A percentile compares a stretch with the other conserved stretches of the same genome.
Evolutionary conservation across 306 rosid species (phyloP).

Genomic region (Oxytropis ochrocephala): DNA sequence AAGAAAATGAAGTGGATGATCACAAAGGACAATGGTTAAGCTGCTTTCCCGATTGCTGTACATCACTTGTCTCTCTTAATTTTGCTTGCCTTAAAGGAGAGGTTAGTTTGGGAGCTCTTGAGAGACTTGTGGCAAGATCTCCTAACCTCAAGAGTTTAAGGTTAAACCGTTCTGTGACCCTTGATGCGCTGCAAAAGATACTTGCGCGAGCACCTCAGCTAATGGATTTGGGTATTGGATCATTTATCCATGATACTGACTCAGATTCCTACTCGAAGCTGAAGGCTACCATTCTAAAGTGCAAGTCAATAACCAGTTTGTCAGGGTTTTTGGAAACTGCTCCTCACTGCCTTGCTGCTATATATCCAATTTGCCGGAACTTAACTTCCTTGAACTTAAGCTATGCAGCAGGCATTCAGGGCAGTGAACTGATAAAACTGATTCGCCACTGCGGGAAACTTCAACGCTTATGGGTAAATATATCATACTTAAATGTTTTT

Average conservation of each 20-base stretch:
- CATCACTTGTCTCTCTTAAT: conserved; percentile 78
- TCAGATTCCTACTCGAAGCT: conserved; percentile 43
- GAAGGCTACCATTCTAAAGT: conserved; percentile 38
- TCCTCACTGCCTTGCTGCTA: conserved; percentile 53
- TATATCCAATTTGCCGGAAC: conserved; percentile 60
- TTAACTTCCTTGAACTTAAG: conserved; percentile 79
- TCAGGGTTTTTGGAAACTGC: conserved; percentile 83
- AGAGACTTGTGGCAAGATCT: conserved; percentile 83
- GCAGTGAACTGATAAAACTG: conserved; percentile 50
- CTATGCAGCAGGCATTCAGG: conserved; percentile 72
- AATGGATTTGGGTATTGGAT: conserved; percentile 76
- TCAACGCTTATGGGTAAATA: conserved; percentile 79
- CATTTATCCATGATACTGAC: conserved; percentile 44
- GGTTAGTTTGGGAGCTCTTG: conserved; percentile 57
- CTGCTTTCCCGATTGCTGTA: conserved; percentile 78
- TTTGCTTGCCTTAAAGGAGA: conserved; percentile 94
- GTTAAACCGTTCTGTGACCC: conserved; percentile 67
- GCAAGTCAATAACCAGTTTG: conserved; percentile 68
- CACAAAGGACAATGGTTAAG: conserved; percentile 82
- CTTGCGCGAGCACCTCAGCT: conserved; percentile 65
- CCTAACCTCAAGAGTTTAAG: conserved; percentile 75
- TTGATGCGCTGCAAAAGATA: conserved; percentile 52
- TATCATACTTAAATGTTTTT: background rate
- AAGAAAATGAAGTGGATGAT: conserved; percentile 90
- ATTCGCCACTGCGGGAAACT: conserved; percentile 54